These are phyloP conservation scores for Wolfiporia cocos DNA, from an alignment of 1,284 basidiomycete species.

Conservation along the genomic window DNA sequence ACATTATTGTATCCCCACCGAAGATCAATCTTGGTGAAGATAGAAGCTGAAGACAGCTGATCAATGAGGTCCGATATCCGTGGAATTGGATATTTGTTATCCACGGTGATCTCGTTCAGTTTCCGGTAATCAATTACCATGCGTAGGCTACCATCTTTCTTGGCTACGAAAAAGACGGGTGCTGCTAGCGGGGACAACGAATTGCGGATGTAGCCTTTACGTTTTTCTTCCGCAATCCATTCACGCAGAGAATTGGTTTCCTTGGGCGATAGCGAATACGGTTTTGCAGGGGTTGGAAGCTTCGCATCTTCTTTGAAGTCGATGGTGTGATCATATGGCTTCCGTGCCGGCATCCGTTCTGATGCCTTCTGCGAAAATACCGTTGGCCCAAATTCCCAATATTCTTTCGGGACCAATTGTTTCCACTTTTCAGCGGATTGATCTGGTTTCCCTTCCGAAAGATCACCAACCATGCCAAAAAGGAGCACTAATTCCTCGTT, in stretches of 20 bases:
- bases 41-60: slow-evolving; percentile 2
- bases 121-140: slow-evolving; percentile 6
- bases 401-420: not conserved
- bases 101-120: slow-evolving; percentile 12
- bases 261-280: not conserved
- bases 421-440: not conserved
- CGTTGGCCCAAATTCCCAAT: not conserved
- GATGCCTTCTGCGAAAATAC: not conserved
- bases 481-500: no score
- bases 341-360: not conserved
- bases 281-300: not conserved
- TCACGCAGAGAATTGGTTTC: not conserved
- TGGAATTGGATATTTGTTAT: slow-evolving; percentile 8
- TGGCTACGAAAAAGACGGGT: slow-evolving; percentile 4
- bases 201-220: not conserved
- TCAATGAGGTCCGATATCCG: slow-evolving; percentile 6
- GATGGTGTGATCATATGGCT: not conserved
- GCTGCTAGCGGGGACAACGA: not conserved
- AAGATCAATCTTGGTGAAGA: slow-evolving; percentile 9
- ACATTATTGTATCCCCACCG: slow-evolving; percentile 12
- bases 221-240: not conserved
- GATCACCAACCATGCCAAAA: no score
- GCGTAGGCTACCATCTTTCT: slow-evolving; percentile 5
- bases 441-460: no score
- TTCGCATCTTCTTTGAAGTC: not conserved